Conservation (phyloP, 805 yeast species). For the Wickerhamomyces bisporus region DNA sequence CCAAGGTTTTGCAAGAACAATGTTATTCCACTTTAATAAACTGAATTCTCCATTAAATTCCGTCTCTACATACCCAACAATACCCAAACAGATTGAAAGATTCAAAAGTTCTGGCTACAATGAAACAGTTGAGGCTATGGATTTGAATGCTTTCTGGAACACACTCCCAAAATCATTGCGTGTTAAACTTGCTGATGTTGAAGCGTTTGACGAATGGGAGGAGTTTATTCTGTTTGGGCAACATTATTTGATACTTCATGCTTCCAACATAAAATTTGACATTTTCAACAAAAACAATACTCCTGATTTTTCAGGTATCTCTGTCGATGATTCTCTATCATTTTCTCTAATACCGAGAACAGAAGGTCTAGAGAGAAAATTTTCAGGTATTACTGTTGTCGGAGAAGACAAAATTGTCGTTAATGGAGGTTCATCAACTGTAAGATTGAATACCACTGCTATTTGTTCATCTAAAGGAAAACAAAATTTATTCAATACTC, state of each 20-base stretch:
- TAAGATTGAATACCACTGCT: conserved; percentile 20
- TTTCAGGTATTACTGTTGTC: conserved; percentile 6
- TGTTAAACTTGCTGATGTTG: conserved; percentile 41
- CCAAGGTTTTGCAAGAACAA: conserved; percentile 69
- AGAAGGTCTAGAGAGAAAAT: conserved; percentile 11
- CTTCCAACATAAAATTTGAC: conserved; percentile 35
- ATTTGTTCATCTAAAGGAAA: conserved; percentile 9
- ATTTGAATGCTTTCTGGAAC: conserved; percentile 59
- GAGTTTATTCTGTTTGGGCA: conserved; percentile 73
- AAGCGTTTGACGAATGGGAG: conserved; percentile 80
- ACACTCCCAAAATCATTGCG: conserved; percentile 36
- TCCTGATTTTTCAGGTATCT: background rate
- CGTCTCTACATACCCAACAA: conserved; percentile 50
- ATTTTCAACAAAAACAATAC: conserved; percentile 1
- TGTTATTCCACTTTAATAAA: conserved; percentile 66
- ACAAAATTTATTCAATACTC: too few relatives aligned
- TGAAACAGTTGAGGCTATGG: conserved; percentile 40
- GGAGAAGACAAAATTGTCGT: conserved; percentile 16
- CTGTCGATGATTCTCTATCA: background rate
- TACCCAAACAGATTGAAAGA: conserved; percentile 43
- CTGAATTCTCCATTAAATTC: conserved; percentile 66
- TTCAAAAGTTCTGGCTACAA: conserved; percentile 44
- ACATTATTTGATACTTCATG: conserved; percentile 67
- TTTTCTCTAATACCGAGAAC: conserved; percentile 4
- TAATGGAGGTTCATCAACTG: conserved; percentile 33